Conservation (phyloP, 2,329 filamentous ascomycete genomes). For the Calonectria pseudoreteaudii region DNA sequence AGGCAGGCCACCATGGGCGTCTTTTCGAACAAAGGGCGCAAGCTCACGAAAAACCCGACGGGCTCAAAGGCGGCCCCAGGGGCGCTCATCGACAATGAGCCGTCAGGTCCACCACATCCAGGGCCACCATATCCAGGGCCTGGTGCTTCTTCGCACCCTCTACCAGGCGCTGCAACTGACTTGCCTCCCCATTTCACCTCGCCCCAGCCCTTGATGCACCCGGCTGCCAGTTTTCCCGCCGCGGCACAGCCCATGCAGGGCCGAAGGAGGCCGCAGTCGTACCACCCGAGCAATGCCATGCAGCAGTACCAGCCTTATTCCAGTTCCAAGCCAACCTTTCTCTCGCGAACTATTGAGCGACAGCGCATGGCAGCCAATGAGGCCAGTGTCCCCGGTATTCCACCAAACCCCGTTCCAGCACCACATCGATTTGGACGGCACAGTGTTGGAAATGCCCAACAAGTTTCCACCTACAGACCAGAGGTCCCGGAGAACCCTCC, state of each 20-base stretch:
- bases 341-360: neutral
- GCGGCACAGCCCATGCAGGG: neutral
- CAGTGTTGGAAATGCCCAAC: neutral
- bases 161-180: neutral
- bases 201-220: neutral
- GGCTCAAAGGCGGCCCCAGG: neutral
- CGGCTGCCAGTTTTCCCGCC: neutral
- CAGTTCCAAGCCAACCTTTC: neutral
- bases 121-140: neutral
- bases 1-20: neutral
- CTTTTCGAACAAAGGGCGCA: neutral
- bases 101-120: neutral
- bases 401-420: neutral
- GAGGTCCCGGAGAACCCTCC: neutral
- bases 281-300: neutral
- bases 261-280: neutral
- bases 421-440: neutral
- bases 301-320: neutral
- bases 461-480: neutral
- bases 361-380: neutral
- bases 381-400: neutral
- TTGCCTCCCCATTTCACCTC: neutral
- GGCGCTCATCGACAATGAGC: neutral
- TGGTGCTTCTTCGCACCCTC: neutral
- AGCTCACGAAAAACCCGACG: neutral